phyloP scores from a whole-genome alignment of 83 land plant genomes.

The Diphasiastrum complanatum region DNA sequence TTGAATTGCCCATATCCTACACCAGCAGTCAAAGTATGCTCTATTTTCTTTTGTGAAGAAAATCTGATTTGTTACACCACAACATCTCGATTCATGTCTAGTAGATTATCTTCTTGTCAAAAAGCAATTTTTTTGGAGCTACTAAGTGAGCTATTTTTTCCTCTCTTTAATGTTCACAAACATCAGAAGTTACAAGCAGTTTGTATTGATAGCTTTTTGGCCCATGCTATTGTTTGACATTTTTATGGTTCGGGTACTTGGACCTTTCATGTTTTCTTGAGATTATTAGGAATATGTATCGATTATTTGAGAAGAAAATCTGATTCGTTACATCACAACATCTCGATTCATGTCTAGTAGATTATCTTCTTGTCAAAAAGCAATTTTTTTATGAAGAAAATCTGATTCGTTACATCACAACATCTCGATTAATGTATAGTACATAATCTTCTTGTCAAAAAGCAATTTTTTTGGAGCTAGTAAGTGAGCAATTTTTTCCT shows the following conservation, averaged over 20 bases:
- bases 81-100: background rate
- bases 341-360: background rate
- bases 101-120: background rate
- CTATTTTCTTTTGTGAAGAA: background rate
- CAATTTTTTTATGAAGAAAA: background rate
- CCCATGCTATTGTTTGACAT: no score
- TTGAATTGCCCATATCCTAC: conserved; percentile 64
- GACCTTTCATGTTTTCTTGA: no score
- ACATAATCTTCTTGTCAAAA: background rate
- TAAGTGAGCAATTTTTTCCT: no score
- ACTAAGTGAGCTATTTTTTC: no score
- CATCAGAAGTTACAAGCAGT: no score
- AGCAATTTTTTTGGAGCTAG: no score
- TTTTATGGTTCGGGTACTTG: no score
- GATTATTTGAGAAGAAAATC: no score
- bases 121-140: no score
- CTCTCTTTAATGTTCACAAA: no score
- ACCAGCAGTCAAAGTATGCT: conserved; percentile 64
- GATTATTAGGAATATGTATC: no score
- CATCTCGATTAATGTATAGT: background rate
- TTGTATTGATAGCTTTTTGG: no score
- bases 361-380: background rate
- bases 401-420: background rate
- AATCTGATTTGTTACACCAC: background rate
- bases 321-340: background rate